Conservation (phyloP, 202 grass and related monocot genomes). For the Bolboschoenoplectus hybrid region DNA sequence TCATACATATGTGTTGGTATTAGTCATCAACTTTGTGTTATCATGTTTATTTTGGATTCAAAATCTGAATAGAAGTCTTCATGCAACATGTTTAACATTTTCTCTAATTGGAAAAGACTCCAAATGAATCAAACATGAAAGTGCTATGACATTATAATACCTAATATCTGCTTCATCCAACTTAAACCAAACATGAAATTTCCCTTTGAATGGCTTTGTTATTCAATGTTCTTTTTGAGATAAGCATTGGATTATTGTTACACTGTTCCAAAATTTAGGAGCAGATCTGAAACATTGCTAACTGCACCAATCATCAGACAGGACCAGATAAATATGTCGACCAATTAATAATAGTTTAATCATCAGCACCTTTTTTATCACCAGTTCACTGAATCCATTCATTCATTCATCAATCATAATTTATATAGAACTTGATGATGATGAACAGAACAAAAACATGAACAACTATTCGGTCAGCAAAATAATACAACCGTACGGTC, state of each 20-base stretch:
- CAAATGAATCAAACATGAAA: too few relatives aligned
- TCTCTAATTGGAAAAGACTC: too few relatives aligned
- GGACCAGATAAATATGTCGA: neutral
- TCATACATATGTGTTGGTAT: neutral
- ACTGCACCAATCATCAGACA: neutral
- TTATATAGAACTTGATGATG: neutral
- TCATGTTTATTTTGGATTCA: too few relatives aligned
- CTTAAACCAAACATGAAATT: too few relatives aligned
- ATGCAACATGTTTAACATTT: too few relatives aligned
- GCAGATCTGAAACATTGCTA: neutral
- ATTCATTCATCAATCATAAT: neutral
- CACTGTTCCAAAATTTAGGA: neutral
- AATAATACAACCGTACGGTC: neutral
- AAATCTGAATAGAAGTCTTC: too few relatives aligned
- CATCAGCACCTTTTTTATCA: too few relatives aligned
- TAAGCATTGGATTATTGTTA: neutral
- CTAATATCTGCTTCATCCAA: too few relatives aligned
- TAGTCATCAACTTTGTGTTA: neutral
- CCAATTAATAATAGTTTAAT: too few relatives aligned
- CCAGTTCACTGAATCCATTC: neutral
- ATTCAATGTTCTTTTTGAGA: neutral
- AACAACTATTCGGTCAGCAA: conserved; percentile 5
- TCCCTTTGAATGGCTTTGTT: too few relatives aligned
- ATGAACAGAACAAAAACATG: neutral
- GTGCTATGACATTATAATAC: too few relatives aligned